Evolutionary conservation across 1,284 basidiomycete genomes (phyloP), one percentile per base, ranked within the genome.

Genomic region (Phylloboletellus chloephorus): DNA sequence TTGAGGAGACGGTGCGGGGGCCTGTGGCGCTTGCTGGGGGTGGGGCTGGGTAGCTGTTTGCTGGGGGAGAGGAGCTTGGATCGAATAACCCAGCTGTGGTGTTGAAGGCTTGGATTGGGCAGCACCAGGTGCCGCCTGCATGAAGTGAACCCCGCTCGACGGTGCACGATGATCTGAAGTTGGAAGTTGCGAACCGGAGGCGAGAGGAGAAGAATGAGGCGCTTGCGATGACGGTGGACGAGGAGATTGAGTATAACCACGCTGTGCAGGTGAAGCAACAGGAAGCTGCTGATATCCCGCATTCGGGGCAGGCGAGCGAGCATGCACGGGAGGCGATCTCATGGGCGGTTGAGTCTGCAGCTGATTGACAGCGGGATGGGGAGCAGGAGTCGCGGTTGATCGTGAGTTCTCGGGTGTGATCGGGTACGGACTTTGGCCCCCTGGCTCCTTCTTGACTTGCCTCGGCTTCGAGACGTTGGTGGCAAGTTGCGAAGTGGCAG

Each of bases 221-320:
- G 60, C 35, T 47, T 60, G 58, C 3, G 58, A 58, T 25, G 58
- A 63, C 10, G 58, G 51, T 21, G 60, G 60, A 23, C 61, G 62
- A 30, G 58, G 58, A 17, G 58, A 64, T 37, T 63, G 58, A 26
- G 58, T 60, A 48, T 64, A 60, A n/a, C 56, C 56, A 28, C 62
- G 59, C 30, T 58, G 58, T 17, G 60, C 58, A 33, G 58, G 58
- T 19, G 58, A 64, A 32, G 46, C 35, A 5, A 16, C 31, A 32
- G 48, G 26, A 3, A 43, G 50, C 17, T 46, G 48, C 32, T 59
- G 57, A 45, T 64, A 55, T 46, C 52, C 8, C 24, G 39, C 17
- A 38, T 45, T 48, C 7, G 51, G 38, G 24, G 47, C 54, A 3
- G 64, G 60, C 0, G 58, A 60, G 24, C 53, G 58, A 30, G 58